Evolutionary conservation across 805 yeast species (phyloP), one percentile per base, ranked within the genome.

Genomic region (Vanderwaltozyma verrucispora): DNA sequence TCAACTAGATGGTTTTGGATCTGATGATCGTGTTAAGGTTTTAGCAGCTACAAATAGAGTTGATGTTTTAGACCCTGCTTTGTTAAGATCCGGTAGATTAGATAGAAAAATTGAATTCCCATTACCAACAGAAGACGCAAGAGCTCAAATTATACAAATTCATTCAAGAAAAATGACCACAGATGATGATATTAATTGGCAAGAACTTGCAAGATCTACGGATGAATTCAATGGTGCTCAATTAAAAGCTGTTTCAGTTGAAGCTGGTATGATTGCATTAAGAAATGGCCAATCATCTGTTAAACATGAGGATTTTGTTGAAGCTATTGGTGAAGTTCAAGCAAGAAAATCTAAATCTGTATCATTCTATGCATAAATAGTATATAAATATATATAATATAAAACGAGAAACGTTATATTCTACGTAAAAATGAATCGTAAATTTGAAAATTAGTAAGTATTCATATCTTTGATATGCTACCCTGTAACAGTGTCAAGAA

Each of bases 201-300:
- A 87, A 62, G 98, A 92, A 67, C 74, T 92, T 58, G 97, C 99
- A 4, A 75, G 98, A 59, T 84, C 95, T 7, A 92, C 98, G 0
- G 98, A 92, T 62, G 99, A 92, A 64, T 92, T 92, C 63, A 92
- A 92, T 56, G 99, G 99, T 58, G 99, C 99, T 1, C 98, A 92
- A 65, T 71, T 92, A 59, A 92, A 92, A 67, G 98, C 98, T 2
- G 99, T 92, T 30, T 88, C 96, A 7, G 98, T 92, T 17, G 99
- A 92, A 63, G 98, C 99, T 6, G 99, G 99, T 57, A 92, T 92
- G 99, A 92, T 92, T 64, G 99, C 98, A 2, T 71, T 92, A 57
- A 77, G 98, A 66, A 86, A 85, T 52, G 96, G 95, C 14, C 95
- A 92, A 64, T 74, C 81, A 30, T 73, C 79, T 48, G 88, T 92